Conservation (phyloP, 306 rosid genomes). For the Casuarina equisetifolia region DNA sequence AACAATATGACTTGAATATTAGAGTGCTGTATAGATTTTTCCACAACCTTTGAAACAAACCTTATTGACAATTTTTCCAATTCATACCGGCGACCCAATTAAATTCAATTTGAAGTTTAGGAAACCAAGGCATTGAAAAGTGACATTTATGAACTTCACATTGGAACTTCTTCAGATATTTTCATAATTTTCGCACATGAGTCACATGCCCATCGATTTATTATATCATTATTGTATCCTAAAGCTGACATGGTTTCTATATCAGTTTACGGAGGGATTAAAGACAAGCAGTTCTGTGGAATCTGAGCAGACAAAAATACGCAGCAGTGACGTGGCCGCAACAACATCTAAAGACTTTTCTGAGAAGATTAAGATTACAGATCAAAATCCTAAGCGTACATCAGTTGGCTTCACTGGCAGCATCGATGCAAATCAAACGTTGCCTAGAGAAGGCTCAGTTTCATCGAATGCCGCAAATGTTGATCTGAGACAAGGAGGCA, state of each 20-base stretch:
- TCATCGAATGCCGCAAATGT: conserved; percentile 21
- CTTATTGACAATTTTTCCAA: too few relatives aligned
- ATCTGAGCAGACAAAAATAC: conserved; percentile 17
- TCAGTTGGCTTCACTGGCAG: conserved; percentile 32
- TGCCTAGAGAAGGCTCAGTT: conserved; percentile 13
- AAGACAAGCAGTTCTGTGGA: conserved; percentile 26
- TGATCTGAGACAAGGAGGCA: conserved; percentile 24
- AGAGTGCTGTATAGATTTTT: not conserved
- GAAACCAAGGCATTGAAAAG: too few relatives aligned
- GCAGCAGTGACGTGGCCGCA: conserved; percentile 28
- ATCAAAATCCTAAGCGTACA: conserved; percentile 19
- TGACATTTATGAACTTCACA: not conserved
- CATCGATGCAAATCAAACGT: conserved; percentile 25
- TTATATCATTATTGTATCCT: not conserved
- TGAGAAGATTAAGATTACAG: conserved; percentile 13
- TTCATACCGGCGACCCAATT: too few relatives aligned
- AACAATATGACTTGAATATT: not conserved
- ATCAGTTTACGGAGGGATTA: conserved; percentile 39
- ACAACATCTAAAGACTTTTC: conserved; percentile 32
- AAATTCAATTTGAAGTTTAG: too few relatives aligned
- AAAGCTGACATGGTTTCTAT: conserved; percentile 29
- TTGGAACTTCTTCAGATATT: not conserved
- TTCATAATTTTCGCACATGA: not conserved
- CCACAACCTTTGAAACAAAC: not conserved
- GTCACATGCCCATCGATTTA: not conserved